phyloP scores from a whole-genome alignment of 2,329 filamentous ascomycete genomes.

The Rhinocladiella mackenziei region DNA sequence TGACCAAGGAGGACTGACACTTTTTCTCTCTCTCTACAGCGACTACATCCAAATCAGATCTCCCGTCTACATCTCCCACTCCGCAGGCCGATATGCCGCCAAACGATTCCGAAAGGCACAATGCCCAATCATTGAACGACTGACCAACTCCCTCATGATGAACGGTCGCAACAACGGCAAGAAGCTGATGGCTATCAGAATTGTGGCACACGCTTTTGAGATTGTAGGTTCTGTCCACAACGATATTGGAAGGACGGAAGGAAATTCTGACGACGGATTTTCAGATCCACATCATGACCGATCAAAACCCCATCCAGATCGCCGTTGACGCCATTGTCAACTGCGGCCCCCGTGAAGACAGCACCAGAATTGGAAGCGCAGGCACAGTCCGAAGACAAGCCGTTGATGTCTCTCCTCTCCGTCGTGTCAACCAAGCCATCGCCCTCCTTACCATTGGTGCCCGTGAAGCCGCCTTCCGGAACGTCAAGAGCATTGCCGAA shows the following conservation, averaged over 20 bases:
- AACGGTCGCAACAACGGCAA: slow-evolving; percentile 99
- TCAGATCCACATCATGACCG: slow-evolving; percentile 99
- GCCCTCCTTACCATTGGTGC: slow-evolving; percentile 98
- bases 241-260: not conserved
- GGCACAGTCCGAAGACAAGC: slow-evolving; percentile 99
- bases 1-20: too few relatives aligned
- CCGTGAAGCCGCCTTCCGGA: slow-evolving; percentile 98
- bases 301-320: slow-evolving; percentile 99
- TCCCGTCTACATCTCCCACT: slow-evolving; percentile 98
- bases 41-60: slow-evolving; percentile 99
- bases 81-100: slow-evolving; percentile 94
- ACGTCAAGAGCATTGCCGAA: slow-evolving; percentile 99
- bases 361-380: slow-evolving; percentile 97
- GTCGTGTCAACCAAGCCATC: slow-evolving; percentile 99
- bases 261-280: not conserved
- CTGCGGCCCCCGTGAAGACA: slow-evolving; percentile 99
- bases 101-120: slow-evolving; percentile 99
- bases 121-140: slow-evolving; percentile 99
- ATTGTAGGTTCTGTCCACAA: slow-evolving; percentile 68
- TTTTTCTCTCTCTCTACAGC: slow-evolving; percentile 52
- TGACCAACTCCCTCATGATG: slow-evolving; percentile 99
- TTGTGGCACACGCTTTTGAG: slow-evolving; percentile 98
- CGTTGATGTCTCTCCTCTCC: slow-evolving; percentile 99
- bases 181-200: slow-evolving; percentile 99
- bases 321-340: slow-evolving; percentile 99